These are phyloP conservation scores for Plantago rigida DNA, from an alignment of 305 asterid genomes.

Conservation along the genomic window DNA sequence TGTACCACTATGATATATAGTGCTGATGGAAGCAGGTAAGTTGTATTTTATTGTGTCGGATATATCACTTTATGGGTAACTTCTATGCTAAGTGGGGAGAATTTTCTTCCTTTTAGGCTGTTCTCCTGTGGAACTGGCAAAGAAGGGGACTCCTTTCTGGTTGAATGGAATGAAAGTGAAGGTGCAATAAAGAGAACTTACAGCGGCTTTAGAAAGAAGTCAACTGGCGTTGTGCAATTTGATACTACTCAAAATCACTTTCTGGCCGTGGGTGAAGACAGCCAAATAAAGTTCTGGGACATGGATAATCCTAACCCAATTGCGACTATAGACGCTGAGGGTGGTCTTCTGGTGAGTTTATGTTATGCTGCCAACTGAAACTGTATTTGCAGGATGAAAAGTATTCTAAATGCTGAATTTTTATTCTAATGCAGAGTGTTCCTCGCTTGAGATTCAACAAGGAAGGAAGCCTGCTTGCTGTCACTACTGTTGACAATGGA, in stretches of 20 bases:
- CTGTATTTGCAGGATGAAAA: not conserved
- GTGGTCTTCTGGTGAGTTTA: slow-evolving; percentile 61
- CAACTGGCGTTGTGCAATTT: slow-evolving; percentile 63
- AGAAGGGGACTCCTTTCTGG: slow-evolving; percentile 79
- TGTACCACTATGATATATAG: slow-evolving; percentile 76
- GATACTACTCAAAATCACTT: slow-evolving; percentile 73
- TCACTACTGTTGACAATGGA: slow-evolving; percentile 81
- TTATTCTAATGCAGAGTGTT: slow-evolving; percentile 48
- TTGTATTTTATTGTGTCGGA: slow-evolving; percentile 6
- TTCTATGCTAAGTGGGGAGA: slow-evolving; percentile 12
- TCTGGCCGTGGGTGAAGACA: slow-evolving; percentile 75
- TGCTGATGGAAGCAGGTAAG: slow-evolving; percentile 73
- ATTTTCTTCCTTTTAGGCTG: slow-evolving; percentile 40
- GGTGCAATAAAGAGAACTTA: slow-evolving; percentile 73
- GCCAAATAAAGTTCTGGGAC: slow-evolving; percentile 78
- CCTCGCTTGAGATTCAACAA: slow-evolving; percentile 89
- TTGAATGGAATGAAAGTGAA: slow-evolving; percentile 88
- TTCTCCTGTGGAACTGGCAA: slow-evolving; percentile 81
- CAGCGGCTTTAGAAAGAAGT: slow-evolving; percentile 57
- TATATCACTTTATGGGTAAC: not conserved
- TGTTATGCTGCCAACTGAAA: slow-evolving; percentile 22
- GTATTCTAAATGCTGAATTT: slow-evolving; percentile 18
- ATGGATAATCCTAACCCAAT: slow-evolving; percentile 58
- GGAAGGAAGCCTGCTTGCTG: slow-evolving; percentile 94
- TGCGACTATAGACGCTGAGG: slow-evolving; percentile 55